Evolutionary conservation across 805 yeast genomes (phyloP).

Genomic region (Yarrowia yakushimensis): DNA sequence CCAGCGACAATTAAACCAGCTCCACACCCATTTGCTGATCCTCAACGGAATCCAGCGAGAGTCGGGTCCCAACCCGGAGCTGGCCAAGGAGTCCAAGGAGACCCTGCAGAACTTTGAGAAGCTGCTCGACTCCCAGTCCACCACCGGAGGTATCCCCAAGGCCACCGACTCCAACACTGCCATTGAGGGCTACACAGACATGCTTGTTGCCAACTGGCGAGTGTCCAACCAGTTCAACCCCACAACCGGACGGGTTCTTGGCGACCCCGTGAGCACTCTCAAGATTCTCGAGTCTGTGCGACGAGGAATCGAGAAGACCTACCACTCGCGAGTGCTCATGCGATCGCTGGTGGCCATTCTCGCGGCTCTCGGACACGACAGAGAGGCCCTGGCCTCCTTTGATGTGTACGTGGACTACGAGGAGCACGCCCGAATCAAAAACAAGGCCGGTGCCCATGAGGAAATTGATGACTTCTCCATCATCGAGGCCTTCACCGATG

Average conservation of each 20-base stretch:
- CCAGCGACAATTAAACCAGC: constrained; percentile 24
- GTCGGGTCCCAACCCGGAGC: constrained; percentile 13
- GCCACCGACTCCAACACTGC: constrained; percentile 31
- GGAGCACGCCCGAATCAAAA: constrained; percentile 32
- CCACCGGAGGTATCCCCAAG: constrained; percentile 27
- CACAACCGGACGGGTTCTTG: constrained; percentile 26
- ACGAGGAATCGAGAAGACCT: constrained; percentile 33
- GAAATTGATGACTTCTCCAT: constrained; percentile 30
- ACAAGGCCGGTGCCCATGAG: constrained; percentile 32
- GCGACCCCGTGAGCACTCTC: constrained; percentile 26
- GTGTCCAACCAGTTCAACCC: constrained; percentile 16
- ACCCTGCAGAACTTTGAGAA: constrained; percentile 26
- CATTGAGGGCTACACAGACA: constrained; percentile 30
- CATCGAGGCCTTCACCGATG: constrained; percentile 27
- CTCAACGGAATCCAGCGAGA: constrained; percentile 24
- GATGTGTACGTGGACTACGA: constrained; percentile 36
- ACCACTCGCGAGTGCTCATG: constrained; percentile 39
- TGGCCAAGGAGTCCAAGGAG: constrained; percentile 27
- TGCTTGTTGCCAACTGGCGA: constrained; percentile 32
- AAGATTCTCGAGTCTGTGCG: constrained; percentile 28
- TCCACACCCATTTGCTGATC: constrained; percentile 25
- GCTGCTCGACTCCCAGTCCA: constrained; percentile 26
- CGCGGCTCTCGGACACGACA: constrained; percentile 31
- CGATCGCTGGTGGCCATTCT: constrained; percentile 35
- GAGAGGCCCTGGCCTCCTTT: constrained; percentile 38